Percentiles rank a stretch among this genome's conserved stretches.
Evolutionary conservation across 495 filamentous ascomycete species (phyloP).

Genomic region (Astrothelium subdiscretum): DNA sequence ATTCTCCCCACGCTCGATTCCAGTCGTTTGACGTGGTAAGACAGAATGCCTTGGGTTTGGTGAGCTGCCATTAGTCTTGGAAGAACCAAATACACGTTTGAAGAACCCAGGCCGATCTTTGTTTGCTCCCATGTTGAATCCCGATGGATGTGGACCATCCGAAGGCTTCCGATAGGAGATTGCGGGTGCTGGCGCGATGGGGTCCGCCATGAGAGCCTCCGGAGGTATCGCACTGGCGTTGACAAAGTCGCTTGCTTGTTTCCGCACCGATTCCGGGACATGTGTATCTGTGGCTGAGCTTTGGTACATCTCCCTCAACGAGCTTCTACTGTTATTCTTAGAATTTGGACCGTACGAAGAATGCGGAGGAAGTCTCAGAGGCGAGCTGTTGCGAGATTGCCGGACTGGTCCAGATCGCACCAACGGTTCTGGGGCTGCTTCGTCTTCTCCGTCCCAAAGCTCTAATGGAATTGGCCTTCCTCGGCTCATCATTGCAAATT

Average conservation of each 20-base stretch:
- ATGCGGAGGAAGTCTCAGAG: background rate
- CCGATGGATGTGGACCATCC: background rate
- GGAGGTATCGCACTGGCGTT: constrained; percentile 19
- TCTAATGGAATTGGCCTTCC: constrained; percentile 19
- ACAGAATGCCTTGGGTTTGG: background rate
- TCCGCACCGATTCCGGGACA: constrained; percentile 18
- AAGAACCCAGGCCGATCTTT: constrained; percentile 85
- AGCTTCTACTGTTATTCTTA: constrained; percentile 20
- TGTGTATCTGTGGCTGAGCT: constrained; percentile 35
- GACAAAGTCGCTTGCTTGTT: constrained; percentile 27
- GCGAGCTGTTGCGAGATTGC: background rate
- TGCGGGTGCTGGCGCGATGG: constrained; percentile 11
- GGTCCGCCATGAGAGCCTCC: background rate
- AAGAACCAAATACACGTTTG: constrained; percentile 66
- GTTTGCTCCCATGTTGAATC: constrained; percentile 31
- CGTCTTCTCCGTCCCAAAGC: constrained; percentile 43
- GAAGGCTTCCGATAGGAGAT: background rate
- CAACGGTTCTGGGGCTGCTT: constrained; percentile 82
- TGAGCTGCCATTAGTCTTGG: background rate
- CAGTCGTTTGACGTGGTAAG: background rate
- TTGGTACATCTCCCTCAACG: constrained; percentile 20
- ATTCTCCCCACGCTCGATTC: background rate
- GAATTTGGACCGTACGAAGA: background rate
- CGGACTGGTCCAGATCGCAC: constrained; percentile 60
- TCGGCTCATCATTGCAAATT: constrained; percentile 20